Conservation (phyloP, 306 rosid species). For the Echinosophora koreensis region DNA sequence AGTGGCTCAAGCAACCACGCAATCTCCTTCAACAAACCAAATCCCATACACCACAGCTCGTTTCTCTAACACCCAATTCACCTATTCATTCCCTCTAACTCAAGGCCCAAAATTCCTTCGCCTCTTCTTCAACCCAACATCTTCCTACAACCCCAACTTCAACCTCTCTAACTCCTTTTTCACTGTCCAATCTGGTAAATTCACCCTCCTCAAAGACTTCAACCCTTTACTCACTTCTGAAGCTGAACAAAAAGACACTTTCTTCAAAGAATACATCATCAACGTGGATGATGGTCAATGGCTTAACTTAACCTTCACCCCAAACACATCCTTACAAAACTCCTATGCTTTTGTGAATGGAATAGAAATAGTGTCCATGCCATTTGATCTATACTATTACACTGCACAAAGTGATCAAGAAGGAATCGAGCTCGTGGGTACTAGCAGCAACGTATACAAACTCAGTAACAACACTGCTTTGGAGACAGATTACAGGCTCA, state of each 20-base stretch:
- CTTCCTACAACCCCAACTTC: conserved; percentile 15
- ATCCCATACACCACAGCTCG: conserved; percentile 45
- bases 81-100: conserved; percentile 55
- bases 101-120: conserved; percentile 53
- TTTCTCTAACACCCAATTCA: conserved; percentile 53
- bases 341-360: conserved; percentile 74
- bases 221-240: conserved; percentile 49
- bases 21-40: conserved; percentile 9
- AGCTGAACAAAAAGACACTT: neutral
- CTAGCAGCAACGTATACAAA: fast-evolving
- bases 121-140: conserved; percentile 53
- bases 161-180: conserved; percentile 44
- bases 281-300: conserved; percentile 42
- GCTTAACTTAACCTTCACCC: conserved; percentile 56
- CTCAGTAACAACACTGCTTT: conserved; percentile 12
- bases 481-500: conserved; percentile 46
- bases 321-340: conserved; percentile 36
- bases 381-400: conserved; percentile 64
- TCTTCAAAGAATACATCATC: conserved; percentile 56
- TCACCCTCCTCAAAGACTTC: conserved; percentile 52
- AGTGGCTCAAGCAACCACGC: neutral
- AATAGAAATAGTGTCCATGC: conserved; percentile 83
- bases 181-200: conserved; percentile 43
- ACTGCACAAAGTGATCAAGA: neutral
- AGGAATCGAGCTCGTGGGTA: neutral